Base-by-base conservation (phyloP, 306 rosid species). In the Cucurbita pepo region DNA sequence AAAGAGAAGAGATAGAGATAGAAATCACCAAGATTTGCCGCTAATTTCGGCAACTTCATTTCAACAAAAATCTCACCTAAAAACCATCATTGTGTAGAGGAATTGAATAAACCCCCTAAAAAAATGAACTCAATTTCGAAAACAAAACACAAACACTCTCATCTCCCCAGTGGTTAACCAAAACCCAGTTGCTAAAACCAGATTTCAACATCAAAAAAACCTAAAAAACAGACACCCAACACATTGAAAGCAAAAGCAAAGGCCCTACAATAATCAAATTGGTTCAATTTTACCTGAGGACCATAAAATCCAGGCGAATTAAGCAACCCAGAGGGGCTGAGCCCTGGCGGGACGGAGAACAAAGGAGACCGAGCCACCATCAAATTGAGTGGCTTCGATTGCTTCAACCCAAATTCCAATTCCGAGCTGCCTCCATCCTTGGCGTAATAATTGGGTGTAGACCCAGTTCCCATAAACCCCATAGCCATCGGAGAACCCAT, bases 321-420 rank as follows among this genome's bases (percentile, higher is more conserved):
- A n/a, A 95, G 86, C 77, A 91, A 85, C 3, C 96, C 97, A 3
- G 99, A 95, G 16, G 99, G 96, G 71, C 92, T 91, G 78, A 94
- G 71, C 55, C 96, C 97, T 2, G 96, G 88, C 0, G 97, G 94
- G 9, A 94, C 78, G 36, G 96, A 84, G 69, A 95, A 95, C 80
- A 95, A 18, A 38, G 92, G 92, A 0, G 96, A 80, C 11, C 88
- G 88, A 78, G 92, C 87, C 73, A 89, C 85, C 44, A 85, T 79
- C 88, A 95, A 86, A 81, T 86, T 91, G 86, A 89, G 56, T 2
- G 97, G 96, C 71, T 92, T 83, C 51, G 92, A 81, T 79, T 95
- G 97, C 85, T 88, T 91, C 72, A 95, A 83, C 55, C 97, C 95
- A 18, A 78, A 69, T 71, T 59, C 73, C 78, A 74, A 82, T 9